phyloP scores from a whole-genome alignment of 2,329 filamentous ascomycete genomes.

The Podosphaera fusca region DNA sequence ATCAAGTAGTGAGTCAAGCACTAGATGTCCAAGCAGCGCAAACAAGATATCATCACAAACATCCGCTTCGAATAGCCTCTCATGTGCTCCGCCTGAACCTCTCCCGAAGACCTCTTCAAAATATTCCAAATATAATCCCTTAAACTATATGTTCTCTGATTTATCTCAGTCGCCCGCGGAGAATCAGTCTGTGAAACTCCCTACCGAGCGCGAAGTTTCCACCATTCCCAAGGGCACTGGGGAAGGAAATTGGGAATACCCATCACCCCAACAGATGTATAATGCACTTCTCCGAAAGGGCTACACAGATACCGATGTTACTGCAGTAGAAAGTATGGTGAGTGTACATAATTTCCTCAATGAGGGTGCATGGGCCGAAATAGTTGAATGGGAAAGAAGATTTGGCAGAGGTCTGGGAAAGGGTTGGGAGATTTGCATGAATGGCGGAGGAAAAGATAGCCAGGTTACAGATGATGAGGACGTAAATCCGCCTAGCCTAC shows the following conservation, averaged over 20 bases:
- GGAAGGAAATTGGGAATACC: conserved; percentile 83
- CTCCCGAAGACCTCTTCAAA: conserved; percentile 21
- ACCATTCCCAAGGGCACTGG: conserved; percentile 75
- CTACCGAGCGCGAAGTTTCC: conserved; percentile 60
- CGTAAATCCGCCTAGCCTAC: conserved; percentile 41
- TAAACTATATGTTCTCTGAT: conserved; percentile 90
- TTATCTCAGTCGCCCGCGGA: conserved; percentile 59
- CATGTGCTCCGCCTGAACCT: conserved; percentile 8
- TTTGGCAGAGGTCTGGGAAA: conserved; percentile 51
- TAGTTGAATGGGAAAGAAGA: conserved; percentile 76
- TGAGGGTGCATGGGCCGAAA: conserved; percentile 90
- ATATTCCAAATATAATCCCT: conserved; percentile 44
- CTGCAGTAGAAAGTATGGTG: conserved; percentile 91
- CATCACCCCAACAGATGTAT: conserved; percentile 98
- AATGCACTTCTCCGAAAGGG: conserved; percentile 92
- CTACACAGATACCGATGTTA: conserved; percentile 79
- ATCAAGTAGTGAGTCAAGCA: conserved; percentile 5
- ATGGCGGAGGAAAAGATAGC: conserved; percentile 28
- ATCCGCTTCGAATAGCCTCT: conserved; percentile 2
- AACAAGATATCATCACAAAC: conserved; percentile 15
- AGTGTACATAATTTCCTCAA: conserved; percentile 96
- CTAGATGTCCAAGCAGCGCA: conserved; percentile 13
- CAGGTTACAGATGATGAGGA: conserved; percentile 30
- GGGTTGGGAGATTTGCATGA: conserved; percentile 57
- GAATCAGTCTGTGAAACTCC: conserved; percentile 49